phyloP scores from a whole-genome alignment of 352 stramenopile species.

The Globisporangium cylindrosporum region DNA sequence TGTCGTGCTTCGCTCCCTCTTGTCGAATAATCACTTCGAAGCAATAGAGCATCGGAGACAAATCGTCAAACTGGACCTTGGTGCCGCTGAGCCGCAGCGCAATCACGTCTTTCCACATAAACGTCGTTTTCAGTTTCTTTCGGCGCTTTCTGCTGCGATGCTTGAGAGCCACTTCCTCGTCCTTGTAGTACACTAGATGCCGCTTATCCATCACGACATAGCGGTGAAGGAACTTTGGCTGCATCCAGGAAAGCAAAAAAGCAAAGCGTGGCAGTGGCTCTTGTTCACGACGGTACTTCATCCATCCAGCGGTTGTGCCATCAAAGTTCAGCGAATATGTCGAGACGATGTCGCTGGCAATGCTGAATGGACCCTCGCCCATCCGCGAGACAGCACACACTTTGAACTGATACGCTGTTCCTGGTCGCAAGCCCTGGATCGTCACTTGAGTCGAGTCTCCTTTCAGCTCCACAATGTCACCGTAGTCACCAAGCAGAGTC shows the following conservation, averaged over 20 bases:
- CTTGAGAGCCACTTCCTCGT: constrained; percentile 76
- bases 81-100: constrained; percentile 54
- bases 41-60: constrained; percentile 79
- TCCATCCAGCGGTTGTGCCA: constrained; percentile 80
- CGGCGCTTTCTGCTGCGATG: constrained; percentile 72
- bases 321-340: constrained; percentile 77
- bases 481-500: constrained; percentile 80
- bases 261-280: constrained; percentile 45
- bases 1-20: constrained; percentile 40
- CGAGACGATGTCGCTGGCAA: constrained; percentile 60
- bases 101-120: constrained; percentile 68
- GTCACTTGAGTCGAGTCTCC: constrained; percentile 47
- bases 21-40: constrained; percentile 69
- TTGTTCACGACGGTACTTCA: constrained; percentile 79
- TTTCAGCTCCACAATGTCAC: constrained; percentile 74
- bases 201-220: constrained; percentile 77
- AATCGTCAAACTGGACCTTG: constrained; percentile 81
- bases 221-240: constrained; percentile 75
- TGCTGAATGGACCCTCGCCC: constrained; percentile 82
- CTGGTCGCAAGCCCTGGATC: constrained; percentile 76
- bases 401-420: constrained; percentile 85
- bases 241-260: constrained; percentile 60
- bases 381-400: constrained; percentile 82
- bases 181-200: constrained; percentile 77
- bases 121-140: constrained; percentile 77